Percentiles rank a stretch among this genome's conserved stretches.
Conservation (phyloP, 1,284 basidiomycete genomes). For the Apiotrichum gamsii region DNA sequence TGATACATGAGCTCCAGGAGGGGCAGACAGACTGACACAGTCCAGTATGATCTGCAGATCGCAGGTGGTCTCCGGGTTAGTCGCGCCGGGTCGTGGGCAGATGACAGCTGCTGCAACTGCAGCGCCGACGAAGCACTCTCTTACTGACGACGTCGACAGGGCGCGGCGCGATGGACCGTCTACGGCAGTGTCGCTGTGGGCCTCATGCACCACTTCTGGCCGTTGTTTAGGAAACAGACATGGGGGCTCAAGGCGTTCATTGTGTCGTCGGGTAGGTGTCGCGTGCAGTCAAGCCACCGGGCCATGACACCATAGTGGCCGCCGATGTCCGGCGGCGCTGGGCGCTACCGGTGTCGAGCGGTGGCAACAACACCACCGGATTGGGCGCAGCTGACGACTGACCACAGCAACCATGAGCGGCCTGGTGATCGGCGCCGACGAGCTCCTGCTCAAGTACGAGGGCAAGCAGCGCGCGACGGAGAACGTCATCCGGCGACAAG, state of each 20-base stretch:
- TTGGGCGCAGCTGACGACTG: conserved; percentile 1
- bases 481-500: conserved; percentile 62
- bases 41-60: conserved; percentile 39
- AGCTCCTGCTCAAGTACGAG: conserved; percentile 67
- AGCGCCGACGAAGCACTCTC: neutral
- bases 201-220: conserved; percentile 67
- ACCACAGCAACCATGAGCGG: conserved; percentile 58
- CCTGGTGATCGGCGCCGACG: conserved; percentile 67
- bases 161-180: conserved; percentile 54
- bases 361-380: too few relatives aligned
- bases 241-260: conserved; percentile 70
- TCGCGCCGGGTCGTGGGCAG: too few relatives aligned
- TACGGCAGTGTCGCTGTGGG: conserved; percentile 59
- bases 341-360: too few relatives aligned
- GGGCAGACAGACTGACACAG: conserved; percentile 22
- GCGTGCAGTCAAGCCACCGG: conserved; percentile 2
- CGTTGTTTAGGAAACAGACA: conserved; percentile 72
- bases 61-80: conserved; percentile 33
- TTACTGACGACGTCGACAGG: conserved; percentile 52
- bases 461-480: conserved; percentile 59
- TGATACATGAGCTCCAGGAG: conserved; percentile 36
- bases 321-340: too few relatives aligned
- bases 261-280: conserved; percentile 30
- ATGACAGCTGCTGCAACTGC: too few relatives aligned
- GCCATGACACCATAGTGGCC: conserved; percentile 2